phyloP scores from a whole-genome alignment of 177 flowering plant genomes.

The Telopea speciosissima region DNA sequence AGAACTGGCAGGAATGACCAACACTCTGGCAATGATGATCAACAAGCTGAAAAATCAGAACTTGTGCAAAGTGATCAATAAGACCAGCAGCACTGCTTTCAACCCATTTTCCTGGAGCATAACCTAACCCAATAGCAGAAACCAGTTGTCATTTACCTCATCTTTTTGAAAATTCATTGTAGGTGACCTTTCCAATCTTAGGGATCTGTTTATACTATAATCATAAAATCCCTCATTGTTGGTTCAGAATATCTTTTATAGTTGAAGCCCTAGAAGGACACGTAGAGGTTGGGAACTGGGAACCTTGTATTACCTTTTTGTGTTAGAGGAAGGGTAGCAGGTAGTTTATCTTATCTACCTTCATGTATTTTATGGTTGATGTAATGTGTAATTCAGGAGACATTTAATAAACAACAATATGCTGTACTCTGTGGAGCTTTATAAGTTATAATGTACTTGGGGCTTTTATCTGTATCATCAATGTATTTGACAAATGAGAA shows the following conservation, averaged over 20 bases:
- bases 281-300: conserved; percentile 19
- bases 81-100: conserved; percentile 10
- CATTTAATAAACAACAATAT: conserved; percentile 7
- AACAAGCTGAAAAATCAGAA: conserved; percentile 34
- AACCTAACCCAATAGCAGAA: conserved; percentile 48
- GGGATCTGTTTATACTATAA: conserved; percentile 18
- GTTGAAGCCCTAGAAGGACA: conserved; percentile 19
- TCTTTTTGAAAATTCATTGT: conserved; percentile 12
- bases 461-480: not conserved
- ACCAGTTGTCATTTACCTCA: conserved; percentile 16
- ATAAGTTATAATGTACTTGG: not conserved
- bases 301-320: conserved; percentile 3
- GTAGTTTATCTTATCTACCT: conserved; percentile 4
- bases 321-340: conserved; percentile 5
- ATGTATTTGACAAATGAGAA: conserved; percentile 6
- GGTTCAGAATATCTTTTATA: conserved; percentile 19
- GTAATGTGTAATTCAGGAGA: conserved; percentile 11
- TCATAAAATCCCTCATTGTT: conserved; percentile 13
- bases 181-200: conserved; percentile 28
- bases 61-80: conserved; percentile 31
- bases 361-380: conserved; percentile 11
- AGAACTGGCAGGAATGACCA: conserved; percentile 35
- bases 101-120: conserved; percentile 26
- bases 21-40: conserved; percentile 24
- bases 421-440: conserved; percentile 10